Percentiles rank a stretch among this genome's conserved stretches.
Conservation (phyloP, 305 asterid genomes). For the Euphrasia arctica region DNA sequence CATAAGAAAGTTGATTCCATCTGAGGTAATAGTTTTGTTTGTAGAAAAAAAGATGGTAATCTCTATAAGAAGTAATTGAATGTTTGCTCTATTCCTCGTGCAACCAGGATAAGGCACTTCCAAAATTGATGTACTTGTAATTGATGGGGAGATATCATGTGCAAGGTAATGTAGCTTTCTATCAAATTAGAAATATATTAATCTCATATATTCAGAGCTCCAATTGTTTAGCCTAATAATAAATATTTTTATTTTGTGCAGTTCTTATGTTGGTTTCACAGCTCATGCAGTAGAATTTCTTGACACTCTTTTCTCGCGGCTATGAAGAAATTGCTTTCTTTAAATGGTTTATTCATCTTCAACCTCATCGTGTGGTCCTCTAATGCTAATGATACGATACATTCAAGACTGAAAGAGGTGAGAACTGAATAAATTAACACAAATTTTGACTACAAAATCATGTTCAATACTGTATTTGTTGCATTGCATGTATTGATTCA, state of each 20-base stretch:
- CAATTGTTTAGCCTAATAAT: slow-evolving; percentile 13
- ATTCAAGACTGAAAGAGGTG: slow-evolving; percentile 70
- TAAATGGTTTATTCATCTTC: slow-evolving; percentile 69
- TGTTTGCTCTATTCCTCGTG: slow-evolving; percentile 23
- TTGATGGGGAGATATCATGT: slow-evolving; percentile 92
- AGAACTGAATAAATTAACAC: slow-evolving; percentile 21
- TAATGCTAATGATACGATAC: slow-evolving; percentile 49
- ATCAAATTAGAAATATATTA: neutral
- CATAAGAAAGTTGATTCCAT: slow-evolving; percentile 1
- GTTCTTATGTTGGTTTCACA: slow-evolving; percentile 63
- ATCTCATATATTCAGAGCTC: neutral
- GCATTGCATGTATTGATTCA: neutral
- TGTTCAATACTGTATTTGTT: neutral
- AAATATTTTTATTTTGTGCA: slow-evolving; percentile 32
- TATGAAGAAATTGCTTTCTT: slow-evolving; percentile 64
- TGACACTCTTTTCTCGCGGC: slow-evolving; percentile 63
- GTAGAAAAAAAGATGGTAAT: slow-evolving; percentile 20
- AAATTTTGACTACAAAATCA: neutral
- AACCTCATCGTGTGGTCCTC: slow-evolving; percentile 86
- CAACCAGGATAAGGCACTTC: slow-evolving; percentile 33
- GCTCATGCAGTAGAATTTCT: slow-evolving; percentile 81
- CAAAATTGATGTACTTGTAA: slow-evolving; percentile 62
- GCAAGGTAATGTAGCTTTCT: slow-evolving; percentile 43
- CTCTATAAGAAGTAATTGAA: slow-evolving; percentile 22
- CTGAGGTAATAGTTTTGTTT: slow-evolving; percentile 30